Evolutionary conservation across 768 basidiomycete genomes (phyloP), one percentile per base, ranked within the genome.

Genomic region (Saitozyma podzolica): DNA sequence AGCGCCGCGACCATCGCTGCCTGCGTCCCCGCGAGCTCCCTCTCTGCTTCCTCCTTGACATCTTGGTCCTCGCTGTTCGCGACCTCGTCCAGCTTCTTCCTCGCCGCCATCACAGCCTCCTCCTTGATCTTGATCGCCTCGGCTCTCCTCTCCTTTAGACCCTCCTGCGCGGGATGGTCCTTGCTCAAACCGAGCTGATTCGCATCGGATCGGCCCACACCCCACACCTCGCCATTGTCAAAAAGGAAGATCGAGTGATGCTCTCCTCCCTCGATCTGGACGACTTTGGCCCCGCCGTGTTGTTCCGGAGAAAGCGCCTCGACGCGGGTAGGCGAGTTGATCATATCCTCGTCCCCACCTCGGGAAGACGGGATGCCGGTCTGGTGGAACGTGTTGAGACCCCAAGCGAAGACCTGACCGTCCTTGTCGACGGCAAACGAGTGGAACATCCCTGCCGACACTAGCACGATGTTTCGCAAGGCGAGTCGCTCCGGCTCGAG

Each of bases 221-320:
- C 90, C 76, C 86, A 95, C 0, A 98, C 90, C 64, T 87, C 86
- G 52, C 95, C 95, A 40, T 85, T 83, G 45, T 85, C 84, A 10
- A 93, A 89, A 67, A 92, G 82, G 84, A 99, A 98, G 52, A 98
- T 77, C 0, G 92, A 87, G 76, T 99, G 93, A 69, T 96, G 90
- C 61, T 89, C 87, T 50, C 95, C 80, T 3, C 75, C 78, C 4
- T 68, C 83, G 66, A 97, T 91, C 75, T 91, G 85, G 53, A 82
- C 71, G 39, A 82, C 82, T 52, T 72, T 76, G 6, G 76, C 75
- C 9, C 82, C 82, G 45, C 61, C 71, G 63, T 80, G 80, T 3
- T 75, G 29, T 0, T 70, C 62, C 0, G 82, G 82, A 11, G 48
- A 52, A 10, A 83, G 66, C 0, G 74, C 68, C 17, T 73, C 70